phyloP scores from a whole-genome alignment of 352 stramenopile species.

The Peronospora farinosa region DNA sequence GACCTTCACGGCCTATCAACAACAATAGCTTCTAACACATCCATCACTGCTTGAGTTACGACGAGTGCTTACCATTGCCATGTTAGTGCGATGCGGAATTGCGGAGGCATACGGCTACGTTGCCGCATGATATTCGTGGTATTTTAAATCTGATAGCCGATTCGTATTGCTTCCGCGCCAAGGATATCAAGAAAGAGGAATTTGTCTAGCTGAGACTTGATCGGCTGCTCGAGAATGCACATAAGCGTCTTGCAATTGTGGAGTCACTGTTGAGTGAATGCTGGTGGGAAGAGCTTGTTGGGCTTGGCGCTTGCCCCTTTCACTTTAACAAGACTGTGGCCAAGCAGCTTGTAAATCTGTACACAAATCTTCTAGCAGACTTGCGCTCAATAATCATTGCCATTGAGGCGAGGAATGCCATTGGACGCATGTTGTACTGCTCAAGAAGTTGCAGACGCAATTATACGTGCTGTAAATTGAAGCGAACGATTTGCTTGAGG shows the following conservation, averaged over 20 bases:
- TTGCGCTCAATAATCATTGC: conserved; percentile 67
- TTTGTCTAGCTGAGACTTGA: too few species aligned
- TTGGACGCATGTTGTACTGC: conserved; percentile 49
- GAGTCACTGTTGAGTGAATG: too few species aligned
- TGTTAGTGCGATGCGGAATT: conserved; percentile 48
- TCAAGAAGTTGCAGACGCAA: conserved; percentile 55
- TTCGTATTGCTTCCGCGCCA: too few species aligned
- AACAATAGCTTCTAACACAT: too few species aligned
- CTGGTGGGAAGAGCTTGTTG: conserved; percentile 76
- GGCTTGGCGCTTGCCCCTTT: conserved; percentile 40
- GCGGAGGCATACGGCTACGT: conserved; percentile 36
- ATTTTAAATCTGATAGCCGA: conserved; percentile 78
- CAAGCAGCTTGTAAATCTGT: conserved; percentile 67
- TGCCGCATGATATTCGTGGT: conserved; percentile 54
- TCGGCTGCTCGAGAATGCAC: too few species aligned
- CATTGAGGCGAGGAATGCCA: conserved; percentile 63
- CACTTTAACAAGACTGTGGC: conserved; percentile 66
- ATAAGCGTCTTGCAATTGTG: too few species aligned
- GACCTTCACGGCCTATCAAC: too few species aligned
- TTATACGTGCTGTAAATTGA: conserved; percentile 66
- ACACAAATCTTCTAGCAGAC: conserved; percentile 47
- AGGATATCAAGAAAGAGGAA: too few species aligned
- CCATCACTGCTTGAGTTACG: neutral
- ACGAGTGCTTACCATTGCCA: conserved; percentile 3
- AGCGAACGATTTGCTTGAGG: conserved; percentile 57